phyloP scores from a whole-genome alignment of 805 yeast species.

The Monosporozyma yasuniensis region DNA sequence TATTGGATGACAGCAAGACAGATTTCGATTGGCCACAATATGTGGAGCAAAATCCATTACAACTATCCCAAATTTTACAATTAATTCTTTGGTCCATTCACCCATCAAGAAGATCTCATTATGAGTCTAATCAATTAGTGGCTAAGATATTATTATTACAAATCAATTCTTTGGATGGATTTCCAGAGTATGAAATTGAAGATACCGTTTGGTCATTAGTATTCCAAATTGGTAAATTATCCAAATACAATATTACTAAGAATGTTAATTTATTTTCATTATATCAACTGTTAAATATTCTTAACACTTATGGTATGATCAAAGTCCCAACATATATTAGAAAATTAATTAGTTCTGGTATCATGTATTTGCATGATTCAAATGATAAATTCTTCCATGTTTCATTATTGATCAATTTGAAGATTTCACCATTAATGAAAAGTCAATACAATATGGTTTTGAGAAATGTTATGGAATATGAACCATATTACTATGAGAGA shows the following conservation, averaged over 20 bases:
- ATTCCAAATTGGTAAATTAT: constrained; percentile 31
- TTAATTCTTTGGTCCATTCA: constrained; percentile 27
- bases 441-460: constrained; percentile 49
- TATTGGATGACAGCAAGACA: constrained; percentile 22
- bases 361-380: constrained; percentile 53
- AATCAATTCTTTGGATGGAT: constrained; percentile 21
- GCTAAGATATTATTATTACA: constrained; percentile 24
- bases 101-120: constrained; percentile 23
- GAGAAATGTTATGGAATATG: constrained; percentile 40
- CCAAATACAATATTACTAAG: constrained; percentile 20
- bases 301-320: constrained; percentile 36
- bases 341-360: constrained; percentile 76
- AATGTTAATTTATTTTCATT: constrained; percentile 28
- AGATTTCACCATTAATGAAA: constrained; percentile 39
- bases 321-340: constrained; percentile 56
- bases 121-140: constrained; percentile 26
- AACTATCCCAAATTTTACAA: constrained; percentile 21
- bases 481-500: constrained; percentile 29
- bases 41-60: constrained; percentile 21
- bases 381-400: constrained; percentile 47
- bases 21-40: constrained; percentile 28
- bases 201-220: constrained; percentile 30
- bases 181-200: constrained; percentile 30
- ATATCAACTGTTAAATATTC: constrained; percentile 38
- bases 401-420: constrained; percentile 48